Conservation (phyloP, 495 filamentous ascomycete species). For the Penicillium psychrofluorescens region DNA sequence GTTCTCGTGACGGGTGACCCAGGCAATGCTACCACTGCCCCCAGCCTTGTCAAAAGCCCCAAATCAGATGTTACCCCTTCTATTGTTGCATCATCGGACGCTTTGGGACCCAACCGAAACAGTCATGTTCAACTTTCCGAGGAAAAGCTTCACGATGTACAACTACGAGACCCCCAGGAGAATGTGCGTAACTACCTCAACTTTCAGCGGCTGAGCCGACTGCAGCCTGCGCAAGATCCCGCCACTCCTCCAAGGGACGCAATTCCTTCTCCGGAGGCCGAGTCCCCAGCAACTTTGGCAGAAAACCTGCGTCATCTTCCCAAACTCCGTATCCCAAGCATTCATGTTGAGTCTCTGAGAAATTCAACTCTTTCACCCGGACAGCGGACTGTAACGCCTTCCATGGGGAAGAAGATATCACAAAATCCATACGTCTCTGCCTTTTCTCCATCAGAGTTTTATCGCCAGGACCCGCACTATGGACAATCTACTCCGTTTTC, state of each 20-base stretch:
- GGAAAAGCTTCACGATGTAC: constrained; percentile 59
- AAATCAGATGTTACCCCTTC: constrained; percentile 51
- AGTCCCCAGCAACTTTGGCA: constrained; percentile 30
- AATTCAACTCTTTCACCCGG: constrained; percentile 1
- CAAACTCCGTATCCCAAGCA: constrained; percentile 47
- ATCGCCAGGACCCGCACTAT: constrained; percentile 41
- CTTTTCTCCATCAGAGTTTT: constrained; percentile 1
- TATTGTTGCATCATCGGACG: constrained; percentile 82
- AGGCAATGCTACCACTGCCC: constrained; percentile 59
- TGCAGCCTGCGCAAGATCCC: constrained; percentile 31
- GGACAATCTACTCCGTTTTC: constrained; percentile 75
- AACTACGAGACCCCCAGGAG: constrained; percentile 75
- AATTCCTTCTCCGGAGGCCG: constrained; percentile 32
- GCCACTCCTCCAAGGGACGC: constrained; percentile 39
- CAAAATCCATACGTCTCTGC: too few relatives aligned
- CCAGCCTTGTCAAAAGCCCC: constrained; percentile 19
- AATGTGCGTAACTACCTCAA: constrained; percentile 82
- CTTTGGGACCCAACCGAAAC: too few relatives aligned
- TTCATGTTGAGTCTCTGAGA: neutral
- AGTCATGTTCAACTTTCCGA: too few relatives aligned
- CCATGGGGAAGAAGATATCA: too few relatives aligned
- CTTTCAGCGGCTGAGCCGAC: constrained; percentile 57
- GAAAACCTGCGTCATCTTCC: constrained; percentile 47
- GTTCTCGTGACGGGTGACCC: constrained; percentile 59
- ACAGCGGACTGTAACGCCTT: neutral